Base-by-base conservation (phyloP, 1,284 basidiomycete species). In the Dichomitus squalens region DNA sequence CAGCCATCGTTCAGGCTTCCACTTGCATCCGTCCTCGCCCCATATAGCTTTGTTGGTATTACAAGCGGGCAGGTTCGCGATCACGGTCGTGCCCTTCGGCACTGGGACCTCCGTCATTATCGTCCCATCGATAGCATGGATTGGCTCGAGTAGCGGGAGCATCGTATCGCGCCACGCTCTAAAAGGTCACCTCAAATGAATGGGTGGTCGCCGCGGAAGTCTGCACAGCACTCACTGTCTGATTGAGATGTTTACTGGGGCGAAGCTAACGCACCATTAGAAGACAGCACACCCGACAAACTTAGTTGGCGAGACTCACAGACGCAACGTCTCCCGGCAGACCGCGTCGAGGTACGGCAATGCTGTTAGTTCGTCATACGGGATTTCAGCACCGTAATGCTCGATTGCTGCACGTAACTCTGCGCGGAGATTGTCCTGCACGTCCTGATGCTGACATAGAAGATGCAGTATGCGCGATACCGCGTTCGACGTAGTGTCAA, bases 1-100 rank as follows among this genome's bases (percentile, higher is more conserved):
- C 4, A 73, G 57, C 70, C 70, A 72, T 4, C 70, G 66, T 44
- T 71, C 68, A 0, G 70, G 70, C 77, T 70, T 80, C 73, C 80
- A 86, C 51, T 83, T 77, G 18, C 60, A 57, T 5, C 80, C 77
- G 64, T 86, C 84, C 36, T 78, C 74, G 5, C 85, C 84, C 84
- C 84, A 87, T 4, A 85, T 68, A 1, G 72, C 69, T 58, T 75
- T 76, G 39, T 73, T 68, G 7, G 73, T 64, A 63, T 87, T 85
- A 41, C 82, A 61, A 0, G 73, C 68, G 2, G 74, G 58, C 12
- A 85, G 78, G 1, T 83, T 79, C 23, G 84, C 70, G 16, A 78
- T 53, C 0, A 86, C 55, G 0, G 67, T 60, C 52, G 84, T 80
- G 4, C 80, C 83, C 61, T 81, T 80, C 25, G 67, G 64, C 7